Percentiles rank a stretch among this genome's conserved stretches.
Evolutionary conservation across 2,329 filamentous ascomycete genomes (phyloP).

Genomic region (Tolypocladium capitatum): DNA sequence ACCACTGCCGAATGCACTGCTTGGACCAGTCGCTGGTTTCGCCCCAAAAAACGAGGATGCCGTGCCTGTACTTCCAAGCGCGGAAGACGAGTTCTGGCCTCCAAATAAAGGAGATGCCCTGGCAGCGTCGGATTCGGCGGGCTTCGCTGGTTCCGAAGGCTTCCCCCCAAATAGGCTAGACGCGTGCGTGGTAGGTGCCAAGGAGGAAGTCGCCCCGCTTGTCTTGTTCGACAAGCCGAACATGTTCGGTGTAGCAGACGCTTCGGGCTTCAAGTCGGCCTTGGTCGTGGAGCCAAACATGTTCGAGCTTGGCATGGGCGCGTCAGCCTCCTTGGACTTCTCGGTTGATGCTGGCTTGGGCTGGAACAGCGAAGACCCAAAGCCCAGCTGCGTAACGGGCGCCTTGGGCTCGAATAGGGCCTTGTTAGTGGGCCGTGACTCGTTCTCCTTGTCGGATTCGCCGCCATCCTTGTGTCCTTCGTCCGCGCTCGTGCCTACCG

Average conservation of each 20-base stretch:
- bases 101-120: slow-evolving; percentile 7
- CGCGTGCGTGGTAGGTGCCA: slow-evolving; percentile 12
- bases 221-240: slow-evolving; percentile 18
- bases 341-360: slow-evolving; percentile 17
- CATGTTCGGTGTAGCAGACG: slow-evolving; percentile 16
- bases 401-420: slow-evolving; percentile 17
- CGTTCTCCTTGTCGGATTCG: slow-evolving; percentile 33
- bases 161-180: slow-evolving; percentile 22
- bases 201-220: not conserved
- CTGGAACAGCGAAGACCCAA: slow-evolving; percentile 18
- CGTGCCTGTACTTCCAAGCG: not conserved
- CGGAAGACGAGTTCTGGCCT: not conserved
- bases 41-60: slow-evolving; percentile 19
- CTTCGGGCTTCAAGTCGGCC: slow-evolving; percentile 11
- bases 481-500: slow-evolving; percentile 9
- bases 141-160: slow-evolving; percentile 14
- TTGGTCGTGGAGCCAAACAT: slow-evolving; percentile 14
- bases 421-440: slow-evolving; percentile 22
- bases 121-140: slow-evolving; percentile 8
- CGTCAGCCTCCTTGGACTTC: slow-evolving; percentile 13
- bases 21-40: slow-evolving; percentile 6
- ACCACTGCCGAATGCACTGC: slow-evolving; percentile 2
- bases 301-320: slow-evolving; percentile 11
- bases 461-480: slow-evolving; percentile 19
- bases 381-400: slow-evolving; percentile 14